These are phyloP conservation scores for Auriscalpium vulgare DNA, from an alignment of 768 basidiomycete genomes.

Conservation along the genomic window DNA sequence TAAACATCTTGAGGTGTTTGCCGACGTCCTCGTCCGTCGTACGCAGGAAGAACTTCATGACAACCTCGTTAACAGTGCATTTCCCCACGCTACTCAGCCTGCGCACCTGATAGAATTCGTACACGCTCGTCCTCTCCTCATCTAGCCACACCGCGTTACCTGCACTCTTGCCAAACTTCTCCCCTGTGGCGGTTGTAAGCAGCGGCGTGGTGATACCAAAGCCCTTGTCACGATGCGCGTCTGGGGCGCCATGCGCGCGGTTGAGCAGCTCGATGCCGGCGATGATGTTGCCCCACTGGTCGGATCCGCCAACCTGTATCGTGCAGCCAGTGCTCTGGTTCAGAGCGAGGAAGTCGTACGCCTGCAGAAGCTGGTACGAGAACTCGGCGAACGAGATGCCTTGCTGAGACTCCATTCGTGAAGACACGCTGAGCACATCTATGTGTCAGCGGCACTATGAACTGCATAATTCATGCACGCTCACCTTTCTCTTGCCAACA, in stretches of 20 bases:
- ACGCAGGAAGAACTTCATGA: constrained; percentile 77
- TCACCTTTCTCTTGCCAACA: constrained; percentile 88
- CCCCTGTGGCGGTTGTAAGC: constrained; percentile 79
- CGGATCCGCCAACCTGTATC: constrained; percentile 91
- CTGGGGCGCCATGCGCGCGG: constrained; percentile 29
- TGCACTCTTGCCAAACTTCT: constrained; percentile 96
- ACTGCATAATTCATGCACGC: constrained; percentile 7
- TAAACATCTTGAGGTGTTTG: constrained; percentile 13
- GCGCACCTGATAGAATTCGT: constrained; percentile 90
- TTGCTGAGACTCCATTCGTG: constrained; percentile 66
- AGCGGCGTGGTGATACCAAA: constrained; percentile 93
- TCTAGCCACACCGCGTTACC: constrained; percentile 96
- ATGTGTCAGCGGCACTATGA: neutral
- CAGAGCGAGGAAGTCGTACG: constrained; percentile 86
- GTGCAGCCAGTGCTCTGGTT: constrained; percentile 58
- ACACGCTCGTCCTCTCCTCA: constrained; percentile 65
- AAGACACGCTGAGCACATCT: constrained; percentile 54
- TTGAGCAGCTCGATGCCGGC: constrained; percentile 89
- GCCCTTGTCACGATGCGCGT: constrained; percentile 28
- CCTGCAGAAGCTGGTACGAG: constrained; percentile 94
- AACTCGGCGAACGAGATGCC: constrained; percentile 99
- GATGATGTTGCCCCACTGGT: constrained; percentile 98
- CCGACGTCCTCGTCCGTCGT: constrained; percentile 21
- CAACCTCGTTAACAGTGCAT: neutral
- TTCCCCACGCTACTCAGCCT: neutral